Conservation (phyloP, 306 rosid species). For the Prinsepia uniflora region DNA sequence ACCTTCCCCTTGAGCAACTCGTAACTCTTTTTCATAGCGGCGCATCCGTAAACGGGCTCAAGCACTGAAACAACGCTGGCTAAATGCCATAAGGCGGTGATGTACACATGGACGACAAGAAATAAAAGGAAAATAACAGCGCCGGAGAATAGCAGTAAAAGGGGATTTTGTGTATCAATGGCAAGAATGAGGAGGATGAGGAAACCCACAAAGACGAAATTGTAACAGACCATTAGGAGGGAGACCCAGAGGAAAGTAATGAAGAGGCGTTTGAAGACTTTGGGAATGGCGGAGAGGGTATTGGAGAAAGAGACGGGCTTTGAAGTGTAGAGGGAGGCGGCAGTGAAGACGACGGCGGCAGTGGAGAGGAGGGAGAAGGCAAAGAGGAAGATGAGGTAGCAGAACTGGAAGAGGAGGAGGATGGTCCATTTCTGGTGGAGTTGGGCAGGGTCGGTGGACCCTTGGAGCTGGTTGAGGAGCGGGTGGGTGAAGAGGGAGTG, state of each 20-base stretch:
- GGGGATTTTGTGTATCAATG: conserved; percentile 38
- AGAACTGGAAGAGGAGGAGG: conserved; percentile 69
- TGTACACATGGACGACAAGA: conserved; percentile 68
- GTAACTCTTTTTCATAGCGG: conserved; percentile 86
- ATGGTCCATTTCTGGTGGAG: conserved; percentile 67
- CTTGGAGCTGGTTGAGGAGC: conserved; percentile 53
- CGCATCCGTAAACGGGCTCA: conserved; percentile 66
- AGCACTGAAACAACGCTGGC: conserved; percentile 91
- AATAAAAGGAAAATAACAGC: conserved; percentile 40
- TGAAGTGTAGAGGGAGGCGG: conserved; percentile 82
- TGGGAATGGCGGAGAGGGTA: conserved; percentile 80
- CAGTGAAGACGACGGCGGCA: conserved; percentile 93
- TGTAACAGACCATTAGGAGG: conserved; percentile 64
- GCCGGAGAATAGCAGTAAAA: conserved; percentile 35
- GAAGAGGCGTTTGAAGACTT: conserved; percentile 77
- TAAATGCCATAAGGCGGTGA: conserved; percentile 85
- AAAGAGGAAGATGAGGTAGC: conserved; percentile 81
- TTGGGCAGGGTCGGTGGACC: conserved; percentile 46
- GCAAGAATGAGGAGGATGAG: conserved; percentile 49
- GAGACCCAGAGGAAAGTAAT: conserved; percentile 78
- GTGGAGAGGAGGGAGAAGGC: conserved; percentile 94
- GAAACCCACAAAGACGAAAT: conserved; percentile 43
- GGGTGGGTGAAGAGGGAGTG: conserved; percentile 96
- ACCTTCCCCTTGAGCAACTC: conserved; percentile 69
- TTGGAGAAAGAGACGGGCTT: conserved; percentile 72